Conservation (phyloP, 2,329 filamentous ascomycete species). For the Aspergillus quadricinctus region DNA sequence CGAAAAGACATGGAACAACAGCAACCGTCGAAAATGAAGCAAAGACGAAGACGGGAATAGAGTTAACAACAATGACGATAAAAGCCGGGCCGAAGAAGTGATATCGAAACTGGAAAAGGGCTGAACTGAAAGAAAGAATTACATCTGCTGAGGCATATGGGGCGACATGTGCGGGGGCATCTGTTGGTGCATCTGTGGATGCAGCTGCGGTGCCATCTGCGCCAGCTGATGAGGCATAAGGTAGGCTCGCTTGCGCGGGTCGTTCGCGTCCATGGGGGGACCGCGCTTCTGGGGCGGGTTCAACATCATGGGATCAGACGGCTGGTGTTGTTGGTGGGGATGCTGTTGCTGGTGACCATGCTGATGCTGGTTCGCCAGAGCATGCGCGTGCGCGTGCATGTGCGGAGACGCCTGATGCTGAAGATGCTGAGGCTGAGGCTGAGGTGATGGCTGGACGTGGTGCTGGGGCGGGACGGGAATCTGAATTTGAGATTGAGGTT, state of each 20-base stretch:
- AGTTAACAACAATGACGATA: not conserved
- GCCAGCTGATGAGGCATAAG: constrained; percentile 16
- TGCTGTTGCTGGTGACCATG: not conserved
- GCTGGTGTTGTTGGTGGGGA: not conserved
- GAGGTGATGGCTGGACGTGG: not conserved
- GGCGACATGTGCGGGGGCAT: not conserved
- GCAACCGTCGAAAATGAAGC: not conserved
- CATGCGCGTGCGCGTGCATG: not conserved
- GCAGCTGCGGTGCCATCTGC: not conserved
- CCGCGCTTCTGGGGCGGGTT: constrained; percentile 18
- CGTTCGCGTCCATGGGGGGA: constrained; percentile 12
- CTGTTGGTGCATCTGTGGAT: not conserved
- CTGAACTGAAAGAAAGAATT: not conserved
- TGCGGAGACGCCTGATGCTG: constrained; percentile 9
- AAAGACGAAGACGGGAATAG: not conserved
- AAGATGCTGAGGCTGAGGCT: constrained; percentile 1
- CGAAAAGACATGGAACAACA: not conserved
- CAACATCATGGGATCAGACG: constrained; percentile 12
- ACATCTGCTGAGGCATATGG: constrained; percentile 12
- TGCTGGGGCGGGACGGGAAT: not conserved
- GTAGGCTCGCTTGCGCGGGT: constrained; percentile 19
- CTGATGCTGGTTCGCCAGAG: not conserved
- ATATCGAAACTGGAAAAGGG: not conserved
- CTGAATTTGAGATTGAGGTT: constrained; percentile 5
- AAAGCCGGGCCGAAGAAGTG: not conserved